A percentile compares a stretch with the other conserved stretches of the same genome.
These are phyloP conservation scores for Zygoascus bituminiphila DNA, from an alignment of 805 yeast species.

Conservation along the genomic window DNA sequence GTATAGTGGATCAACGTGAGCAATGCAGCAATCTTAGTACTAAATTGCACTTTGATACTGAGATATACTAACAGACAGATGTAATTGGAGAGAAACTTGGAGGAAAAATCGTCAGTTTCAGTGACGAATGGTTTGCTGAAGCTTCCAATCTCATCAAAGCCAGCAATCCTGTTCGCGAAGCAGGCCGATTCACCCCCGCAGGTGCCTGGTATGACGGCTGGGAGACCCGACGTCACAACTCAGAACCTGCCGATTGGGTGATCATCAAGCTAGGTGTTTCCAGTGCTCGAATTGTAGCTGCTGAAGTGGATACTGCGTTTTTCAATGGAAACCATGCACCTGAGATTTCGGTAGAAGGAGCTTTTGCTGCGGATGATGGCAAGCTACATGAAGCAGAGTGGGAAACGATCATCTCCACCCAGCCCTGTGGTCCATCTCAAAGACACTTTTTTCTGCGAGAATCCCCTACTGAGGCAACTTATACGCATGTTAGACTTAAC, in stretches of 20 bases:
- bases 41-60: not conserved
- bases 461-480: slow-evolving; percentile 49
- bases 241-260: slow-evolving; percentile 81
- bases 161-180: slow-evolving; percentile 69
- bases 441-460: slow-evolving; percentile 71
- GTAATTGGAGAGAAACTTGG: slow-evolving; percentile 82
- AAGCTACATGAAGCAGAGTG: slow-evolving; percentile 40
- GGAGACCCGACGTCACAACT: slow-evolving; percentile 95
- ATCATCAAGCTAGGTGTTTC: slow-evolving; percentile 75
- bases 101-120: slow-evolving; percentile 56
- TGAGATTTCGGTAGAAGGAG: slow-evolving; percentile 73
- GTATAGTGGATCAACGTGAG: too few relatives aligned
- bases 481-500: slow-evolving; percentile 72
- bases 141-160: slow-evolving; percentile 84
- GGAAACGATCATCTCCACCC: slow-evolving; percentile 60
- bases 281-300: slow-evolving; percentile 68
- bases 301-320: slow-evolving; percentile 88
- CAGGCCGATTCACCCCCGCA: slow-evolving; percentile 65
- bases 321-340: slow-evolving; percentile 97
- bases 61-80: slow-evolving; percentile 32
- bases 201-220: slow-evolving; percentile 99
- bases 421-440: slow-evolving; percentile 85
- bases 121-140: slow-evolving; percentile 94
- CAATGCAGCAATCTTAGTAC: not conserved
- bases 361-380: slow-evolving; percentile 26